A percentile compares a stretch with the other conserved stretches of the same genome.
These are phyloP conservation scores for Phytophthora quininea DNA, from an alignment of 352 stramenopile species.

Conservation along the genomic window DNA sequence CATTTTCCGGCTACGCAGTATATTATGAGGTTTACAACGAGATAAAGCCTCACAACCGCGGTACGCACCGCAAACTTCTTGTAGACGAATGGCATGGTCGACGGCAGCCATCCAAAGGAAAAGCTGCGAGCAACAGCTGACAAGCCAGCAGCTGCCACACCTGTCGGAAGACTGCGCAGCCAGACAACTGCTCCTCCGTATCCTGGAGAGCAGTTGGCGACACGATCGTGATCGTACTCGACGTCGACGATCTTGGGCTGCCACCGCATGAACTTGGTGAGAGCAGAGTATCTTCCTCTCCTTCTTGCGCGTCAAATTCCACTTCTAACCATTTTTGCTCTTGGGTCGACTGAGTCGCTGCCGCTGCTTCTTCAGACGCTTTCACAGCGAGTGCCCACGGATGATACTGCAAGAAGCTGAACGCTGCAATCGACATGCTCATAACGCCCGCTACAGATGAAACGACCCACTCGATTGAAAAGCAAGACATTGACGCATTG, in stretches of 20 bases:
- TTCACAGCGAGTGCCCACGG: constrained; percentile 33
- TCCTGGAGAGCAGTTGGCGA: constrained; percentile 3
- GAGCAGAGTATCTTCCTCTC: constrained; percentile 40
- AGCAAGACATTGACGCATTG: too few relatives aligned
- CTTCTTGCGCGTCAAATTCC: constrained; percentile 12
- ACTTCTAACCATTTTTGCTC: neutral
- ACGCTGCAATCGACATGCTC: constrained; percentile 54
- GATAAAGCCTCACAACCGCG: neutral
- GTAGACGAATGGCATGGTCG: constrained; percentile 78
- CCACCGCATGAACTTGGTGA: constrained; percentile 16
- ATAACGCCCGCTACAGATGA: constrained; percentile 48
- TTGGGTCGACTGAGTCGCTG: constrained; percentile 2
- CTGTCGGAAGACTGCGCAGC: constrained; percentile 33
- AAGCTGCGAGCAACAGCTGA: constrained; percentile 59
- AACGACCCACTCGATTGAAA: neutral
- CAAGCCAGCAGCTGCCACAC: constrained; percentile 60
- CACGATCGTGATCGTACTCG: constrained; percentile 17
- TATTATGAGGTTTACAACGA: neutral
- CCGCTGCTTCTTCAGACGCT: constrained; percentile 6
- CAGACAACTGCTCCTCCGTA: constrained; percentile 18
- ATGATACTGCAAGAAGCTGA: constrained; percentile 61
- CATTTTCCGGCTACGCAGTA: constrained; percentile 30
- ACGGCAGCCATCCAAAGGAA: constrained; percentile 69
- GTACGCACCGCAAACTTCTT: constrained; percentile 68
- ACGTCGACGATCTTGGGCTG: constrained; percentile 11